A percentile compares a stretch with the other conserved stretches of the same genome.
These are phyloP conservation scores for Talaromyces sp. DNA, from an alignment of 2,329 filamentous ascomycete species.

Conservation along the genomic window DNA sequence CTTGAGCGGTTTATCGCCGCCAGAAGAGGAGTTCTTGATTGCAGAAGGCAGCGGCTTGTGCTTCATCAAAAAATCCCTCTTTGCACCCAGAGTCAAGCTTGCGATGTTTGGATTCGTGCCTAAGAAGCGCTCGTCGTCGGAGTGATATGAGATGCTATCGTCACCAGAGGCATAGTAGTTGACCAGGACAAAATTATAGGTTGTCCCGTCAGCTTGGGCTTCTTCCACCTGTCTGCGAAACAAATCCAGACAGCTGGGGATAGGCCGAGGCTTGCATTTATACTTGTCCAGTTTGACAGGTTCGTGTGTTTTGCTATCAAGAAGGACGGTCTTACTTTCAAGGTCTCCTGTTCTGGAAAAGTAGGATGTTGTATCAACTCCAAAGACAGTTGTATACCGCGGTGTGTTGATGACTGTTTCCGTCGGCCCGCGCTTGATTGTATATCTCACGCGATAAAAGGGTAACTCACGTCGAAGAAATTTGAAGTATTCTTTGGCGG, in stretches of 20 bases:
- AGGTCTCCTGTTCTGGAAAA: conserved; percentile 39
- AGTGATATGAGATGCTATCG: conserved; percentile 75
- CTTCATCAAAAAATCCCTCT: conserved; percentile 72
- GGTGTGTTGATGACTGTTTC: conserved; percentile 59
- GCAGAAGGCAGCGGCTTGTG: conserved; percentile 57
- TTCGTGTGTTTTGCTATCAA: conserved; percentile 40
- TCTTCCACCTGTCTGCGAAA: conserved; percentile 60
- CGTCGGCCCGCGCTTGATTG: conserved; percentile 60
- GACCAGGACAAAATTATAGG: conserved; percentile 73
- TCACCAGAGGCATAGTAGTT: conserved; percentile 76
- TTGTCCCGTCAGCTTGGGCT: conserved; percentile 51
- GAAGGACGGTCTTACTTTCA: conserved; percentile 17
- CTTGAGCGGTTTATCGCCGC: conserved; percentile 42
- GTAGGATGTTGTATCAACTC: conserved; percentile 57
- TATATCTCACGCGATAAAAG: conserved; percentile 71
- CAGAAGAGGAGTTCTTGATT: conserved; percentile 18
- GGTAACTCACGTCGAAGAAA: conserved; percentile 67
- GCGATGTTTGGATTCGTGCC: conserved; percentile 66
- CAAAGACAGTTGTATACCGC: conserved; percentile 58
- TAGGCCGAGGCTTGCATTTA: conserved; percentile 54
- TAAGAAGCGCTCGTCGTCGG: conserved; percentile 73
- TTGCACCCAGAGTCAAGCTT: conserved; percentile 66
- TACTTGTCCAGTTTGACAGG: conserved; percentile 45
- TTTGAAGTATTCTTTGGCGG: conserved; percentile 58
- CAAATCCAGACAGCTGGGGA: conserved; percentile 63